Evolutionary conservation across 1,284 basidiomycete species (phyloP).

Genomic region (Leccinum solheimii): DNA sequence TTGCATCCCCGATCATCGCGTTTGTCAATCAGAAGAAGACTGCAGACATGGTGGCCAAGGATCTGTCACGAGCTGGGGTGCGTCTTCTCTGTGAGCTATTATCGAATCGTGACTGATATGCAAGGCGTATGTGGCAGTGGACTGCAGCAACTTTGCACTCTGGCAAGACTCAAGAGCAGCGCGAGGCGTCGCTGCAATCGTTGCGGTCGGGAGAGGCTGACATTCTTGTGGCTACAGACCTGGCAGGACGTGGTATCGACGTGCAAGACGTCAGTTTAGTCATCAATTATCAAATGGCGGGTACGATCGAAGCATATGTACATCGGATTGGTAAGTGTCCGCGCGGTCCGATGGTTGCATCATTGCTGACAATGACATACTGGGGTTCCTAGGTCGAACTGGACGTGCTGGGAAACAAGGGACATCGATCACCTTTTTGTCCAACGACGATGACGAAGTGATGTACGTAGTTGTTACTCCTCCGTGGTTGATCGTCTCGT

Average conservation of each 20-base stretch:
- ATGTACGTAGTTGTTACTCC: slow-evolving; percentile 64
- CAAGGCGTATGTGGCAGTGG: slow-evolving; percentile 54
- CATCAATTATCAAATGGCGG: slow-evolving; percentile 97
- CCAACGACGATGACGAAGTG: slow-evolving; percentile 94
- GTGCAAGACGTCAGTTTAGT: slow-evolving; percentile 95
- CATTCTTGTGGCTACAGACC: slow-evolving; percentile 93
- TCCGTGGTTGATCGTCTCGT: not conserved
- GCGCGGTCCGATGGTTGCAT: not conserved
- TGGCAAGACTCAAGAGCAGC: slow-evolving; percentile 96
- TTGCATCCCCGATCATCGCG: slow-evolving; percentile 91
- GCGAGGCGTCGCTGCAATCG: slow-evolving; percentile 87
- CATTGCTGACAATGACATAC: slow-evolving; percentile 13
- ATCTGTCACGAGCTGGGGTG: slow-evolving; percentile 83
- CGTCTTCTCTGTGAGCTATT: slow-evolving; percentile 28
- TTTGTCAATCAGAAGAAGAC: slow-evolving; percentile 99
- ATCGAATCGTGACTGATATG: slow-evolving; percentile 13
- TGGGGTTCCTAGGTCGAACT: slow-evolving; percentile 68
- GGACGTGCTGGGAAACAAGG: slow-evolving; percentile 97
- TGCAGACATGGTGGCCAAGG: slow-evolving; percentile 94
- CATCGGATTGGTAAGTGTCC: slow-evolving; percentile 82
- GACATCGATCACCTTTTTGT: slow-evolving; percentile 91
- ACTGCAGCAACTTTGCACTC: slow-evolving; percentile 90
- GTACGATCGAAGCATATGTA: slow-evolving; percentile 94
- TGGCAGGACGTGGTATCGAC: slow-evolving; percentile 98
- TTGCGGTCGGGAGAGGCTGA: slow-evolving; percentile 83